phyloP scores from a whole-genome alignment of 345 rosid species.

The Pistacia atlantica region DNA sequence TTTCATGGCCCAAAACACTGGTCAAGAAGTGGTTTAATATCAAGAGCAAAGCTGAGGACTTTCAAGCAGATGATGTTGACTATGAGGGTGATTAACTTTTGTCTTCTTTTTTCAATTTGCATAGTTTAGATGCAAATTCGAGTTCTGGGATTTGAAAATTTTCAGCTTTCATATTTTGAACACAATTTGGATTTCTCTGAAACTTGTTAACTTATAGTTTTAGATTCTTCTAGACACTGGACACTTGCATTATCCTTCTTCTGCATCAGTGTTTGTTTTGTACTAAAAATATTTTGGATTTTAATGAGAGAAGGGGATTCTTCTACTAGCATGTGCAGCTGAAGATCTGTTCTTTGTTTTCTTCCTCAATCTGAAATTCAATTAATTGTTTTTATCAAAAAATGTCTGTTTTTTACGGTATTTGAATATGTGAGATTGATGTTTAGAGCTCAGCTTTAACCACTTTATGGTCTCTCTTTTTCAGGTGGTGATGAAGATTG shows the following conservation, averaged over 20 bases:
- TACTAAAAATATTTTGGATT: conserved; percentile 25
- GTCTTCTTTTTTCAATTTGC: conserved; percentile 6
- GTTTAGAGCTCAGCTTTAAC: conserved; percentile 61
- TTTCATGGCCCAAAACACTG: conserved; percentile 94
- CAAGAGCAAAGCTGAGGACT: conserved; percentile 79
- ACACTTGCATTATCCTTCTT: conserved; percentile 23
- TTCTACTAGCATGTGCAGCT: conserved; percentile 29
- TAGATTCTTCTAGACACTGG: conserved; percentile 32
- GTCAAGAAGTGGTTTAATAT: conserved; percentile 96
- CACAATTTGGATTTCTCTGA: conserved; percentile 15
- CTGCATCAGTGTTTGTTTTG: conserved; percentile 21
- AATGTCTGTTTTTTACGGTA: conserved; percentile 31
- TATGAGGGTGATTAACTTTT: conserved; percentile 42
- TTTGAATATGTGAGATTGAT: conserved; percentile 42
- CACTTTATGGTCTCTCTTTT: conserved; percentile 49
- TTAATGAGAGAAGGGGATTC: conserved; percentile 16
- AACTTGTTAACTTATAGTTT: conserved; percentile 14
- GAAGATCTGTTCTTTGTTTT: conserved; percentile 47
- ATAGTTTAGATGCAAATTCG: conserved; percentile 12
- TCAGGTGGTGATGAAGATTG: conserved; percentile 80
- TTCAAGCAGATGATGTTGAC: conserved; percentile 68
- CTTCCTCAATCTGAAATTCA: conserved; percentile 29
- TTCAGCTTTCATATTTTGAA: conserved; percentile 16
- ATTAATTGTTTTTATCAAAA: conserved; percentile 15
- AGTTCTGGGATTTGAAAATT: conserved; percentile 22